A percentile compares a stretch with the other conserved stretches of the same genome.
These are phyloP conservation scores for Plenodomus lindquistii DNA, from an alignment of 2,329 filamentous ascomycete species.

Conservation along the genomic window DNA sequence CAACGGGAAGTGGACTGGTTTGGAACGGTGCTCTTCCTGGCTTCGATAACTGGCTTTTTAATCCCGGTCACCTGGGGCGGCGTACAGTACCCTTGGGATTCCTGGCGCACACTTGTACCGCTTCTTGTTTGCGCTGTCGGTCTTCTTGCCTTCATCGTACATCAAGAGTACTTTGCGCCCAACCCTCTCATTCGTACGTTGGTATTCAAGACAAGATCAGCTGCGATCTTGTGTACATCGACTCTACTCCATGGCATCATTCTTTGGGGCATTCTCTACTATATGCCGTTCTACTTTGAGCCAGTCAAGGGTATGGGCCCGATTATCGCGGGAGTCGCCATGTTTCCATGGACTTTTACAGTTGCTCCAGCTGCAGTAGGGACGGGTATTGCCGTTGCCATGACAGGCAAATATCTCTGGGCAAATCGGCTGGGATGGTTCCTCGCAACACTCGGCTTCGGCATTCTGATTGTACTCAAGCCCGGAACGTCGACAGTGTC, in stretches of 20 bases:
- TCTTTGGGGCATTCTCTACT: constrained; percentile 47
- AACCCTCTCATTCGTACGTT: constrained; percentile 56
- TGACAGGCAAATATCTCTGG: constrained; percentile 64
- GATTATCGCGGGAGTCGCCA: constrained; percentile 43
- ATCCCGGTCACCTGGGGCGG: constrained; percentile 68
- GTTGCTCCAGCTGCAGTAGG: constrained; percentile 63
- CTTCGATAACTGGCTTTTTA: constrained; percentile 61
- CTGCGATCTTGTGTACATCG: constrained; percentile 55
- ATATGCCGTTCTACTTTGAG: constrained; percentile 49
- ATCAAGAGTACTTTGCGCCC: constrained; percentile 56
- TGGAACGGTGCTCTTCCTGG: constrained; percentile 65
- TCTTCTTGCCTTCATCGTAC: constrained; percentile 58
- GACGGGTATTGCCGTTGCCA: constrained; percentile 59
- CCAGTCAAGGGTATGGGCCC: constrained; percentile 47
- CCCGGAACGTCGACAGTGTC: constrained; percentile 54
- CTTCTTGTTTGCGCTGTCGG: constrained; percentile 59
- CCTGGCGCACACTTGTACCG: constrained; percentile 65
- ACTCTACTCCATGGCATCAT: constrained; percentile 63
- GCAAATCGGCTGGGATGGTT: constrained; percentile 65
- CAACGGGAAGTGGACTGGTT: constrained; percentile 64
- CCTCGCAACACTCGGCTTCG: constrained; percentile 61
- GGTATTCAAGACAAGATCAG: constrained; percentile 55
- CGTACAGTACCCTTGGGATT: constrained; percentile 66
- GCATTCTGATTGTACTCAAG: constrained; percentile 57
- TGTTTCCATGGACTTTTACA: constrained; percentile 56